These are phyloP conservation scores for Elaeis oleifera DNA, from an alignment of 202 grass and related monocot species.

Conservation along the genomic window DNA sequence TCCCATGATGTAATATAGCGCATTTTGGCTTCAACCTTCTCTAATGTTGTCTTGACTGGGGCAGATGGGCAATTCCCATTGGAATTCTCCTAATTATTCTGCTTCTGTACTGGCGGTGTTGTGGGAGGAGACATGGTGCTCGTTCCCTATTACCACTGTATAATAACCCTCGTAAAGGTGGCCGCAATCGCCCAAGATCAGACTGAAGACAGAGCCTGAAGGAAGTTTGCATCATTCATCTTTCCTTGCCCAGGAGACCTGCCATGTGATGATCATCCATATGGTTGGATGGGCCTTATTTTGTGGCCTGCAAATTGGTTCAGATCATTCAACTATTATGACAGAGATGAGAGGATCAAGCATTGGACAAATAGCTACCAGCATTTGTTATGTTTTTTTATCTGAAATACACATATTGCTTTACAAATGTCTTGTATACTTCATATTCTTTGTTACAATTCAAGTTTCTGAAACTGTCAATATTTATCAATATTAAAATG, in stretches of 20 bases:
- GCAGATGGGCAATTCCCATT: slow-evolving; percentile 82
- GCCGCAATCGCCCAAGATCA: slow-evolving; percentile 46
- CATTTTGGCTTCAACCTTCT: too few relatives aligned
- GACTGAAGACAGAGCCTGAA: slow-evolving; percentile 39
- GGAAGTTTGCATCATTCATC: background rate
- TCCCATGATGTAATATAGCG: background rate
- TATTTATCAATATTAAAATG: too few relatives aligned
- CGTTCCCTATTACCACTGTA: slow-evolving; percentile 59
- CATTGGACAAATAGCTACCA: background rate
- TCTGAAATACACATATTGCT: too few relatives aligned
- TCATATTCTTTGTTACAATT: too few relatives aligned
- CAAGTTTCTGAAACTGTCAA: too few relatives aligned
- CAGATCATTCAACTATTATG: slow-evolving; percentile 2
- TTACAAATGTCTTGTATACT: too few relatives aligned
- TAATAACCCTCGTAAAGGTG: slow-evolving; percentile 32
- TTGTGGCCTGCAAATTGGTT: slow-evolving; percentile 29
- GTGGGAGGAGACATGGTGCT: slow-evolving; percentile 49
- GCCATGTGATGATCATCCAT: background rate
- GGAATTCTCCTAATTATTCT: slow-evolving; percentile 27
- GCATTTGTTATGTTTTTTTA: slow-evolving; percentile 9
- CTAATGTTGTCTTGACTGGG: background rate
- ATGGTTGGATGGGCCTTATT: slow-evolving; percentile 33
- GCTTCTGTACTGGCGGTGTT: slow-evolving; percentile 72
- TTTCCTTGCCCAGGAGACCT: background rate
- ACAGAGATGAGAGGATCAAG: slow-evolving; percentile 8